Conservation (phyloP, 345 rosid genomes). For the Firmiana major region DNA sequence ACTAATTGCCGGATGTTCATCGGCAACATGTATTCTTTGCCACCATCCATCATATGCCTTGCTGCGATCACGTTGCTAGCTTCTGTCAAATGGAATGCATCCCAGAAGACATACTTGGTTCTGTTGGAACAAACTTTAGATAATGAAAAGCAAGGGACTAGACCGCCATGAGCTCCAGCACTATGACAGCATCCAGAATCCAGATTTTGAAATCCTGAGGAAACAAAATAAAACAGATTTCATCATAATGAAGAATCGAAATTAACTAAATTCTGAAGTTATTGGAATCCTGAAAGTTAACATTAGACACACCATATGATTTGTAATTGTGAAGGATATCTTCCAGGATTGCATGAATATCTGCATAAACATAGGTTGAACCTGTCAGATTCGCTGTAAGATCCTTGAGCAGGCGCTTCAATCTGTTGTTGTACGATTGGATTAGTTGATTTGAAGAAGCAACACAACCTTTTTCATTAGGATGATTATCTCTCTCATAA, state of each 20-base stretch:
- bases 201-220: conserved; percentile 17
- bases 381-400: conserved; percentile 7
- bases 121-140: conserved; percentile 2
- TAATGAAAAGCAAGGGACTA: conserved; percentile 2
- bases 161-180: conserved; percentile 18
- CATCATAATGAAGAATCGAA: not conserved
- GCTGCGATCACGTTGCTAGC: conserved; percentile 8
- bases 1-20: conserved; percentile 19
- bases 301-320: conserved; percentile 14
- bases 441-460: not conserved
- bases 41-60: conserved; percentile 19
- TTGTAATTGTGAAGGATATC: conserved; percentile 10
- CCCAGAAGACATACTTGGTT: conserved; percentile 17
- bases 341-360: conserved; percentile 4
- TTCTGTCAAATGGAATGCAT: conserved; percentile 16
- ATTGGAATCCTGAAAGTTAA: not conserved
- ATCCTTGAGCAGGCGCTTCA: conserved; percentile 9
- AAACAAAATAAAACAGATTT: not conserved
- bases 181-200: conserved; percentile 17
- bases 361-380: conserved; percentile 5
- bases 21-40: conserved; percentile 13
- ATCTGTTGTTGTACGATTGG: conserved; percentile 2
- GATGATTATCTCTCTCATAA: not conserved
- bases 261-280: no score
- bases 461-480: not conserved